Evolutionary conservation across 2,329 filamentous ascomycete genomes (phyloP).

Genomic region (Penicillium sp.): DNA sequence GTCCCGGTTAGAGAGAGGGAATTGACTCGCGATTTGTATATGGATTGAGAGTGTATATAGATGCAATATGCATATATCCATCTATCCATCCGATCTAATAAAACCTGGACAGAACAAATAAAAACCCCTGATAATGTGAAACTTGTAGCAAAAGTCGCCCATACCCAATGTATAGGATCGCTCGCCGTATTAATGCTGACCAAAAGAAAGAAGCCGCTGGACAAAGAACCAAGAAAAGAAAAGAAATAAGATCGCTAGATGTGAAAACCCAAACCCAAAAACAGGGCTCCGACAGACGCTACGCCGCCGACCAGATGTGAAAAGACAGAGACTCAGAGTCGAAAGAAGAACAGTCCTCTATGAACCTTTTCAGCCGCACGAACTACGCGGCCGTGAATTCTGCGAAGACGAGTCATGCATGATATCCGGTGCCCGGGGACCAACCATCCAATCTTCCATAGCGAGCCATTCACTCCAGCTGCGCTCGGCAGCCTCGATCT

Average conservation of each 20-base stretch:
- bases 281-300: slow-evolving; percentile 12
- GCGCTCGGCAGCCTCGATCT: slow-evolving; percentile 78
- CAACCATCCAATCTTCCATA: slow-evolving; percentile 99
- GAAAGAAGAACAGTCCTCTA: not conserved
- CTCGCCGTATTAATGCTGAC: slow-evolving; percentile 11
- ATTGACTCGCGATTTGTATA: not conserved
- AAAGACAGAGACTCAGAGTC: not conserved
- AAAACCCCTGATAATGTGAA: not conserved
- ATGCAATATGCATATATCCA: not conserved
- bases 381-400: slow-evolving; percentile 34
- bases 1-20: no score
- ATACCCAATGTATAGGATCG: not conserved
- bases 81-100: not conserved
- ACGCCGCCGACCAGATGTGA: slow-evolving; percentile 11
- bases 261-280: slow-evolving; percentile 9
- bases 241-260: slow-evolving; percentile 20
- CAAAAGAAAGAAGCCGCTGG: slow-evolving; percentile 11
- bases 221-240: slow-evolving; percentile 7
- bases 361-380: slow-evolving; percentile 23
- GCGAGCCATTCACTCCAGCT: slow-evolving; percentile 93
- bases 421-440: slow-evolving; percentile 66
- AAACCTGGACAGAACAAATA: not conserved
- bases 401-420: slow-evolving; percentile 42
- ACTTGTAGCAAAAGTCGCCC: not conserved
- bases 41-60: not conserved